phyloP scores from a whole-genome alignment of 2,329 filamentous ascomycete species.

The Harringtonia lauricola region DNA sequence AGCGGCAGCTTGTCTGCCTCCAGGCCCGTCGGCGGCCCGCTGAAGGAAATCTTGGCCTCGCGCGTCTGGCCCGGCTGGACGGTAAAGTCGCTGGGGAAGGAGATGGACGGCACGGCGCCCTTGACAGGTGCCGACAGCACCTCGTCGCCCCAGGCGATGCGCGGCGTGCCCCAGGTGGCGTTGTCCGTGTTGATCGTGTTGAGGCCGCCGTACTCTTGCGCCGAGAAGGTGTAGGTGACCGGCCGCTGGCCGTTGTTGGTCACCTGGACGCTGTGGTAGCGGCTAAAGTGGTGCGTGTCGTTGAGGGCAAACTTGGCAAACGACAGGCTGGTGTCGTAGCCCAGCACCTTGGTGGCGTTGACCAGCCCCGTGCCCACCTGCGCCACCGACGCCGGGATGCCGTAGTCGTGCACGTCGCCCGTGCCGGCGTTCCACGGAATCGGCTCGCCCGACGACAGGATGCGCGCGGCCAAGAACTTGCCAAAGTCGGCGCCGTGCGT shows the following conservation, averaged over 20 bases:
- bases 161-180: constrained; percentile 2
- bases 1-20: constrained; percentile 14
- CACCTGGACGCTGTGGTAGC: constrained; percentile 18
- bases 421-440: constrained; percentile 16
- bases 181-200: constrained; percentile 16
- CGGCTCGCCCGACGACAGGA: constrained; percentile 21
- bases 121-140: constrained; percentile 9
- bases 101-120: not conserved
- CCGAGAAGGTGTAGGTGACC: constrained; percentile 23
- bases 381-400: constrained; percentile 17
- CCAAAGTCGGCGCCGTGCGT: constrained; percentile 20
- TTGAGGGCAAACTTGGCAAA: constrained; percentile 30
- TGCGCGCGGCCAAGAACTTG: constrained; percentile 17
- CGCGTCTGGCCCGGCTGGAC: constrained; percentile 16
- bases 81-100: constrained; percentile 10
- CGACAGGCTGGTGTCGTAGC: constrained; percentile 24
- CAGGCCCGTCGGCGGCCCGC: constrained; percentile 7
- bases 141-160: constrained; percentile 4
- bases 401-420: constrained; percentile 14
- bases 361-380: constrained; percentile 29
- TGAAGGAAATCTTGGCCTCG: constrained; percentile 16
- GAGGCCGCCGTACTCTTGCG: constrained; percentile 22
- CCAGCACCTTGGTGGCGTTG: constrained; percentile 28
- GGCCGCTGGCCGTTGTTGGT: constrained; percentile 24
- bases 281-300: constrained; percentile 29